Evolutionary conservation across 352 stramenopile species (phyloP), one percentile per base, ranked within the genome.

Genomic region (Aphanomyces astaci): DNA sequence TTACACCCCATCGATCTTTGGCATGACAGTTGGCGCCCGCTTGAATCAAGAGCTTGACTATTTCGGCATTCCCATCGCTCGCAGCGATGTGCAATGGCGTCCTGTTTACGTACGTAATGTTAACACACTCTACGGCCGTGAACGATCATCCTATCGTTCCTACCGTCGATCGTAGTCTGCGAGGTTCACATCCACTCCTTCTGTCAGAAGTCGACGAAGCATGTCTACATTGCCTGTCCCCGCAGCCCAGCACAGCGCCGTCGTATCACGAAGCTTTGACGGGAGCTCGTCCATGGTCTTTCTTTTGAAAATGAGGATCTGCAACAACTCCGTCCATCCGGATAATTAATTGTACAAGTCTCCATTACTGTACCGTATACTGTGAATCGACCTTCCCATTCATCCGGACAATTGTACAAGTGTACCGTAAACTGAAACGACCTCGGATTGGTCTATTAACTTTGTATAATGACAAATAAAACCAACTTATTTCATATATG

Each of bases 121-220:
- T n/a, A n/a, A n/a, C n/a, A n/a, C n/a, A n/a, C n/a, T n/a, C n/a
- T n/a, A n/a, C n/a, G n/a, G n/a, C n/a, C n/a, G n/a, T n/a, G n/a
- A n/a, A n/a, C n/a, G n/a, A n/a, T n/a, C n/a, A n/a, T n/a, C n/a
- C n/a, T n/a, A n/a, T n/a, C n/a, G 24, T 27, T 17, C 32, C 3
- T 76, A 92, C 84, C 84, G 77, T 55, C 84, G 86, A 71, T 92
- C 81, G 62, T 90, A 89, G 71, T 92, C 84, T n/a, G 73, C 75
- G 19, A 77, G 75, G 63, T 91, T 90, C 22, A 92, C 80, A 63
- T 92, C 79, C 4, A 73, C 81, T 24, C 80, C 82, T 68, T 87
- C 78, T 46, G 85, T 78, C 28, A 76, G 72, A 33, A 91, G 70
- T 1, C 73, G 73, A n/a, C 78, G 74, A 69, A 92, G 79, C 30